Evolutionary conservation across 371 early-diverging fungal genomes (phyloP), one percentile per base, ranked within the genome.

Genomic region (Syncephalastrum sp.): DNA sequence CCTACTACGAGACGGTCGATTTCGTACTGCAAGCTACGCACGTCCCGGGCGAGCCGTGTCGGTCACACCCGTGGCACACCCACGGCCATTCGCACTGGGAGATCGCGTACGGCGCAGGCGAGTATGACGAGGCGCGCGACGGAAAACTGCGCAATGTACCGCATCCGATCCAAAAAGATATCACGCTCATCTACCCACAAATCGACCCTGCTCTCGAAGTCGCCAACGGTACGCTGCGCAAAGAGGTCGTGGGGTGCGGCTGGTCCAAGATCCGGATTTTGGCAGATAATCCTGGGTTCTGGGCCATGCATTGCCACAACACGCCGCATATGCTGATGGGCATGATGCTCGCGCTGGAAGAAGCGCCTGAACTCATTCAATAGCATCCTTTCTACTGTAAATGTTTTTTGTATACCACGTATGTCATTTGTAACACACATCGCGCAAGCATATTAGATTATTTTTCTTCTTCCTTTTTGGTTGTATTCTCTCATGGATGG

Each of bases 21-120:
- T 48, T 77, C 42, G 72, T 77, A 5, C 52, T 77, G 5, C 78
- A 77, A 33, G 53, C 59, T 3, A 74, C 70, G 0, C 63, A 70
- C 42, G 54, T 43, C 1, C 58, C 65, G 16, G 68, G 67, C 3
- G 57, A 68, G 6, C 63, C 67, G 10, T 77, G 78, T 42, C 63
- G 73, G 10, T 67, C 61, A 38, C 78, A 77, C 57, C 78, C 75
- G 8, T 77, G 78, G 78, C 78, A 77, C 44, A 77, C 74, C 2
- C 78, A 77, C 24, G 78, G 78, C 4, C 78, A 77, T 24, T 72
- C 70, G 2, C 78, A 77, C 52, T 77, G 68, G 64, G 67, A 67
- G 50, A 72, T 77, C 24, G 78, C 78, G 0, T 43, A 63, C n/a
- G 78, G 78, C 13, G n/a, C 57, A 50, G 78, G 78, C 6, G 72